Evolutionary conservation across 768 basidiomycete species (phyloP), one percentile per base, ranked within the genome.

Genomic region (Leucogyrophana mollusca): DNA sequence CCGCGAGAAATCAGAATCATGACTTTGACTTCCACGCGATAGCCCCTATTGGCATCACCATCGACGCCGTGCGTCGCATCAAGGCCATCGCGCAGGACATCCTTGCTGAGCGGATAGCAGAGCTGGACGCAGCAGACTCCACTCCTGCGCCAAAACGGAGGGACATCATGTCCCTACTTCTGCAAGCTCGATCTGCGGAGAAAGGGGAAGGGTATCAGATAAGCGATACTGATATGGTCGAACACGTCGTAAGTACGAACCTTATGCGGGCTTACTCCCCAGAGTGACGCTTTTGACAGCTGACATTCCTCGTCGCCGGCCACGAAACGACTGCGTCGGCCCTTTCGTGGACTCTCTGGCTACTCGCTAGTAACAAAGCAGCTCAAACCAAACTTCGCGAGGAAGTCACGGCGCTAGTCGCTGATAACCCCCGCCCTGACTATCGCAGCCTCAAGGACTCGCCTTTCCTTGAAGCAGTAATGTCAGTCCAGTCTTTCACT

Each of bases 81-180:
- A 70, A 69, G 43, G 43, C 56, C 37, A 63, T 77, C 9, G 73
- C 74, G 1, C 50, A 51, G 6, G 30, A 47, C 17, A 77, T 79
- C 59, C 64, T 78, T 4, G 55, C 56, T 14, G 67, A 72, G 47
- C 73, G 73, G 53, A 64, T 72, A 52, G 50, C 45, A 4, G 76
- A 76, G 16, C 36, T 46, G 10, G 57, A 67, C 11, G 48, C 71
- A 9, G 33, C 55, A 9, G n/a, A n/a, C n/a, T n/a, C n/a, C n/a
- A n/a, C n/a, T n/a, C n/a, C 46, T 59, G 9, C 65, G 66, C 4
- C 76, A 76, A 43, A 65, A 55, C 4, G 78, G 74, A 65, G 67
- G 39, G 77, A 79, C 62, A 74, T 79, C 39, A 79, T 78, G 77
- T 71, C 67, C 41, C 49, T 78, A n/a, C 65, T 79, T 1, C 71